Percentiles rank a stretch among this genome's conserved stretches.
Conservation (phyloP, 805 yeast genomes). For the Pichia kluyveri region DNA sequence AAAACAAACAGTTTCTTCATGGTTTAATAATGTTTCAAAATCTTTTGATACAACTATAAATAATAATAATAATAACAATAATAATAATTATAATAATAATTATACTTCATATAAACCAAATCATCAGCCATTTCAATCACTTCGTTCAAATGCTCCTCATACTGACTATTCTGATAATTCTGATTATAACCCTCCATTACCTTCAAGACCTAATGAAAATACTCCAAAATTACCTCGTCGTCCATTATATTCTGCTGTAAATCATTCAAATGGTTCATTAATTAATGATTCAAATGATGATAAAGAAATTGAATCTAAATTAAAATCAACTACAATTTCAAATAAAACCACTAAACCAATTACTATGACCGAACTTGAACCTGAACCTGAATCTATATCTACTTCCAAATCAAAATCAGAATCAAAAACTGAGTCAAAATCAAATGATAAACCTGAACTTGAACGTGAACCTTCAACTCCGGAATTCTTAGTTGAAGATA, state of each 20-base stretch:
- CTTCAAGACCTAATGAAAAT: background rate
- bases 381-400: conserved; percentile 1
- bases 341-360: too few species aligned
- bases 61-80: too few species aligned
- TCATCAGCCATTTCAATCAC: background rate
- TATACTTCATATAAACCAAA: conserved; percentile 8
- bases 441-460: conserved; percentile 15
- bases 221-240: conserved; percentile 7
- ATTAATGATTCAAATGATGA: conserved; percentile 20
- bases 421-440: conserved; percentile 36
- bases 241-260: conserved; percentile 25
- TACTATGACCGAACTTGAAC: background rate
- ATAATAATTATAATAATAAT: too few species aligned
- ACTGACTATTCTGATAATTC: too few species aligned
- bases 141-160: too few species aligned
- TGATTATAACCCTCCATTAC: background rate
- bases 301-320: background rate
- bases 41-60: too few species aligned
- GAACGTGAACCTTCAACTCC: conserved; percentile 34
- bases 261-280: conserved; percentile 8
- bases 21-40: conserved; percentile 66
- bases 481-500: conserved; percentile 42
- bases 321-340: too few species aligned
- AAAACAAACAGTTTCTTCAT: conserved; percentile 59
- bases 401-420: background rate